A percentile compares a stretch with the other conserved stretches of the same genome.
Conservation (phyloP, 176 grass and related monocot species). For the Melocanna baccifera region DNA sequence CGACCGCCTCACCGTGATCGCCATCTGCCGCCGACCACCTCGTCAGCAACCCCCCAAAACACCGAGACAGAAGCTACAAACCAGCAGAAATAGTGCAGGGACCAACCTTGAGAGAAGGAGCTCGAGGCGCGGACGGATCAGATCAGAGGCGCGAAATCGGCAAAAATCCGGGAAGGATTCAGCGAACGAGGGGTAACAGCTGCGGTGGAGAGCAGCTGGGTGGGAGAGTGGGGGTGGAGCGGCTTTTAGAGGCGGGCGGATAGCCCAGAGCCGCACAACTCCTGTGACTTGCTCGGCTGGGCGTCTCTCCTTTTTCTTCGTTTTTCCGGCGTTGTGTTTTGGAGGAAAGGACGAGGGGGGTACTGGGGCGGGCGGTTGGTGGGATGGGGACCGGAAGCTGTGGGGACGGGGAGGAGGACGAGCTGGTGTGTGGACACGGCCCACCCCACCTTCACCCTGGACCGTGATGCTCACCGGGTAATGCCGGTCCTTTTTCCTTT, state of each 20-base stretch:
- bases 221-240: background rate
- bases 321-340: background rate
- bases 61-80: background rate
- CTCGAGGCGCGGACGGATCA: background rate
- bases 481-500: no score
- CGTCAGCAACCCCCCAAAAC: background rate
- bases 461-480: no score
- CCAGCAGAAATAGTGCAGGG: background rate
- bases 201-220: conserved; percentile 49
- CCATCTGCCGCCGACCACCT: conserved; percentile 36
- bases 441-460: no score
- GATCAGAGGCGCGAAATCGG: conserved; percentile 2
- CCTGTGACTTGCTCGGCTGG: background rate
- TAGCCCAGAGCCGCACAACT: background rate
- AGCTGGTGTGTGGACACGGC: no score
- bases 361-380: conserved; percentile 35
- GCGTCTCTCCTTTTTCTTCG: background rate
- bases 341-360: no score
- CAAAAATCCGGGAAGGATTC: background rate
- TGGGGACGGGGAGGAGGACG: background rate
- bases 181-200: background rate
- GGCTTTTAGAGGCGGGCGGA: conserved; percentile 31
- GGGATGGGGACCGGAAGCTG: conserved; percentile 22
- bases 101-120: conserved; percentile 13
- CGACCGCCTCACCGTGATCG: conserved; percentile 51